Base-by-base conservation (phyloP, 1,139 yeast species). In the Candida gigantensis region DNA sequence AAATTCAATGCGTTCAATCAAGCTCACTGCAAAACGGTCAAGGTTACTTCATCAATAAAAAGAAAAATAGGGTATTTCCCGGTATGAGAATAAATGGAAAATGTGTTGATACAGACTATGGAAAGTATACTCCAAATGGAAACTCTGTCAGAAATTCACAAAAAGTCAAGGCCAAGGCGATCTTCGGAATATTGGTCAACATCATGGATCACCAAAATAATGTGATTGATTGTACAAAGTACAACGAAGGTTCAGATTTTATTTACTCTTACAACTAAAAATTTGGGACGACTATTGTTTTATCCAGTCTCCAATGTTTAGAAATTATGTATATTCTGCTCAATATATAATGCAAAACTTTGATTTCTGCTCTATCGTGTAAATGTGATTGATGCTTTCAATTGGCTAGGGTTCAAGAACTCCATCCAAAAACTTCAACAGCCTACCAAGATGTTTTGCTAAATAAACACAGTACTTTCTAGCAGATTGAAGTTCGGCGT, bases 161-260 rank as follows among this genome's bases (percentile, higher is more conserved):
- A 23, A 11, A 6, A 7, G 11, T 23, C 10, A n/a, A 8, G 10
- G 12, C 6, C 6, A 11, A n/a, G 5, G 11, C 10, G 6, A 5
- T 7, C 5, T 7, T 23, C 6, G 25, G n/a, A 6, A 11, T 23
- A 9, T 23, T 23, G 29, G 18, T 27, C 6, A 27, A 27, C 11
- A 16, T 15, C 6, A 27, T 27, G 29, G 29, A 17, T 27, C 18
- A 27, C 11, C n/a, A 27, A 27, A 27, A 27, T 12, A 23, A 23
- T 7, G n/a, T 11, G 10, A 27, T 27, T 17, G 29, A 27, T 10
- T 17, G 20, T 12, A 27, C 20, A 7, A 27, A 27, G 11, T 15
- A 27, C 11, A n/a, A 7, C 8, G 18, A 15, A 12, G 18, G 20
- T 6, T 15, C 18, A n/a, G n/a, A n/a, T n/a, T n/a, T n/a, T n/a